Base-by-base conservation (phyloP, 305 asterid species). In the Solanum chacoense region DNA sequence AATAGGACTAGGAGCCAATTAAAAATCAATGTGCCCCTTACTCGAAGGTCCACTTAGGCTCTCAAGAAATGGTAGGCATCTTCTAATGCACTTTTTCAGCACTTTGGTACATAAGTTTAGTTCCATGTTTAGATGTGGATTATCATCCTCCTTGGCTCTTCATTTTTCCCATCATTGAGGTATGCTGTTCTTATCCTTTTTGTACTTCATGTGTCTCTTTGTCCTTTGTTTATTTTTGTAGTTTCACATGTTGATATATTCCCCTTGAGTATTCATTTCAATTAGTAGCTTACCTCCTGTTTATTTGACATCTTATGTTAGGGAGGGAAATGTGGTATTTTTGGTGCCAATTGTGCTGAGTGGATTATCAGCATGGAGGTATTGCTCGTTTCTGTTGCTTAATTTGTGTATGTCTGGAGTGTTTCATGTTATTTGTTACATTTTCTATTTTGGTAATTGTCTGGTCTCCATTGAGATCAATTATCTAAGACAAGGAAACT, bases 331-430 rank as follows among this genome's bases (percentile, higher is more conserved):
- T 97, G 99, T 90, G 99, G 99, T 89, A 96, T 97, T 67, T 97
- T 92, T 91, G 99, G 99, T 78, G 98, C 96, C 91, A 97, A 97
- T 89, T 93, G 94, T 81, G 71, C 99, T 65, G 97, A 97, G 92
- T 97, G 99, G 99, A 91, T 97, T 93, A 95, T 97, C 91, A 95
- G 98, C 90, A 97, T 96, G 99, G 97, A 97, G 99, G 99, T 96
- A 80, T 36, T 81, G 1, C 16, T 73, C 16, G 42, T 85, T 20
- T 84, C 81, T 73, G 65, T 67, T 88, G 45, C 81, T 86, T 2
- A 40, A 24, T 40, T 80, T 80, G 85, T 40, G 85, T 26, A 8
- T 80, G 16, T 38, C 67, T 13, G 16, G 67, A 40, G 26, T 42
- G 67, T 40, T 80, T 80, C 85, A 38, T 79, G 85, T 79, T 79